Evolutionary conservation across 2,329 filamentous ascomycete genomes (phyloP).

Genomic region (Fusarium sp.): DNA sequence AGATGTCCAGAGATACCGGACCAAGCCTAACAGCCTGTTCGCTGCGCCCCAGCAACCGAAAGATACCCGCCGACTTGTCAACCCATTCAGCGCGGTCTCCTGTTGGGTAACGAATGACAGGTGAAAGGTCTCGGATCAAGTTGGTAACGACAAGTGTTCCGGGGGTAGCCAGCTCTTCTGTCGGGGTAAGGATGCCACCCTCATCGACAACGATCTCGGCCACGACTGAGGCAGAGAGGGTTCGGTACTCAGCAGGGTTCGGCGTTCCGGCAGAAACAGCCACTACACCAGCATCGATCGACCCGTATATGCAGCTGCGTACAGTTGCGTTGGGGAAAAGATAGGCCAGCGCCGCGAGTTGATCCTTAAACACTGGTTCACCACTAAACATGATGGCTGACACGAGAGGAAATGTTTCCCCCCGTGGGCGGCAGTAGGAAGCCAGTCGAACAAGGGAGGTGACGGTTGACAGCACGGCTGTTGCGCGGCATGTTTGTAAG

Average conservation of each 20-base stretch:
- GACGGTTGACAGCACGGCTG: background rate
- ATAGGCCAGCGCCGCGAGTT: background rate
- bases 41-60: background rate
- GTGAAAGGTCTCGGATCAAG: conserved; percentile 2
- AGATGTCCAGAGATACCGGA: conserved; percentile 8
- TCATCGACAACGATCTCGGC: background rate
- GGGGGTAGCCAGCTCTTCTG: background rate
- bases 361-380: conserved; percentile 2
- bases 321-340: conserved; percentile 2
- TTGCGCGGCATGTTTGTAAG: background rate
- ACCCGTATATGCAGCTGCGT: conserved; percentile 4
- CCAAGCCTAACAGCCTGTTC: background rate
- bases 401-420: background rate
- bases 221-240: background rate
- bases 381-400: conserved; percentile 6
- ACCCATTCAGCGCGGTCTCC: conserved; percentile 3
- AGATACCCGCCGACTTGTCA: background rate
- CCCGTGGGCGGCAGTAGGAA: background rate
- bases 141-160: background rate
- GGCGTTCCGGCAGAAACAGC: conserved; percentile 1
- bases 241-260: background rate
- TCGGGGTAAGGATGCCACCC: background rate
- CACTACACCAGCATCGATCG: background rate
- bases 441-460: background rate
- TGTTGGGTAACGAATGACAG: background rate